Percentiles rank a stretch among this genome's conserved stretches.
Conservation (phyloP, 1,284 basidiomycete genomes). For the Austroboletus niveus region DNA sequence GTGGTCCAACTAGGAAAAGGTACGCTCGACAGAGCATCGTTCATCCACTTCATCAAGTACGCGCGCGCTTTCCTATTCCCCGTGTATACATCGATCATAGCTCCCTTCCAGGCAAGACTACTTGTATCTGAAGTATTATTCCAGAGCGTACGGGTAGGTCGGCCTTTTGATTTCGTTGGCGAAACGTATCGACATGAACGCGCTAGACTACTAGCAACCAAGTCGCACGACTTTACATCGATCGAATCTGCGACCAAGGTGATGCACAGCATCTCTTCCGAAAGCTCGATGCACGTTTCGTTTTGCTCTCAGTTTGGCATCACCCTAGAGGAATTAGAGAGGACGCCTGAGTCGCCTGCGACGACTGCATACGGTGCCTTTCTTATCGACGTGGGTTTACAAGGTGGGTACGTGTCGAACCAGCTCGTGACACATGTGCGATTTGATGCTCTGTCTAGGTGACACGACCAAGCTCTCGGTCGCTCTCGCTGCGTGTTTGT, state of each 20-base stretch:
- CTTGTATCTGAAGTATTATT: conserved; percentile 76
- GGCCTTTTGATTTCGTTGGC: not conserved
- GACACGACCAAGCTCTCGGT: conserved; percentile 75
- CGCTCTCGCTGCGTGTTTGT: conserved; percentile 81
- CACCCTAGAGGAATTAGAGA: conserved; percentile 54
- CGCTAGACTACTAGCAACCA: conserved; percentile 71
- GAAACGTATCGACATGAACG: not conserved
- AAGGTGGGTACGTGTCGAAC: conserved; percentile 41
- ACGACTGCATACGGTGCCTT: conserved; percentile 89
- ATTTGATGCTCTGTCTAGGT: conserved; percentile 33
- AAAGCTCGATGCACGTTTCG: conserved; percentile 70
- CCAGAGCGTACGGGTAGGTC: conserved; percentile 65
- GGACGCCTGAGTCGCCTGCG: conserved; percentile 61
- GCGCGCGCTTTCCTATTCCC: conserved; percentile 15
- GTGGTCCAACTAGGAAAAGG: conserved; percentile 74
- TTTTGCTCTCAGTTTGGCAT: conserved; percentile 76
- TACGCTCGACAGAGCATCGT: conserved; percentile 61
- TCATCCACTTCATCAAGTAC: conserved; percentile 85
- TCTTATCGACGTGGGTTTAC: conserved; percentile 74
- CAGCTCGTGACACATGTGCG: not conserved
- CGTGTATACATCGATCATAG: not conserved
- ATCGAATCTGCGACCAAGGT: conserved; percentile 69
- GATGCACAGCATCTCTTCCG: conserved; percentile 63
- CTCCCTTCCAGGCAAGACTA: conserved; percentile 63
- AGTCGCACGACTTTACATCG: conserved; percentile 63